Percentiles rank a stretch among this genome's conserved stretches.
Conservation (phyloP, 306 rosid genomes). For the Acacia melanoxylon region DNA sequence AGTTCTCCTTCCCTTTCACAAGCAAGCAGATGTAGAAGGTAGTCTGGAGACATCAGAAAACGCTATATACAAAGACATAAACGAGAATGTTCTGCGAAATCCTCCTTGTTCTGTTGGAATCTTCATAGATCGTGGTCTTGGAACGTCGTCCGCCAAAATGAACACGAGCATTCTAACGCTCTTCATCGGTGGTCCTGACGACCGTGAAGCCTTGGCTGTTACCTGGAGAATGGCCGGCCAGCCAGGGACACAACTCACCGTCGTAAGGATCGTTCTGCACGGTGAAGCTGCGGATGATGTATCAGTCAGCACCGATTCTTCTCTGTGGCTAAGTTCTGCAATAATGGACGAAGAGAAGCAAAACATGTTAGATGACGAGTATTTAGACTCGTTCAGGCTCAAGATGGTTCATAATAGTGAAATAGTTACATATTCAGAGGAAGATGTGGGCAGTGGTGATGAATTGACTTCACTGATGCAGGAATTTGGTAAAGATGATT, state of each 20-base stretch:
- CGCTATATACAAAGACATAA: slow-evolving; percentile 11
- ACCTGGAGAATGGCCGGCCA: slow-evolving; percentile 51
- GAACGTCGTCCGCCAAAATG: neutral
- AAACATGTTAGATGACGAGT: neutral
- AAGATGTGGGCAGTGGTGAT: neutral
- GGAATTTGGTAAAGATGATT: neutral
- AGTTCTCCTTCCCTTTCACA: slow-evolving; percentile 46
- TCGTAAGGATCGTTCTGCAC: neutral
- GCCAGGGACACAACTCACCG: slow-evolving; percentile 33
- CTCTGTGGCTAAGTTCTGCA: neutral
- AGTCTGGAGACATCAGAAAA: slow-evolving; percentile 6
- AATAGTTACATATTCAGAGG: neutral
- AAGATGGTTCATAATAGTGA: neutral
- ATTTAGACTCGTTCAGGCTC: neutral
- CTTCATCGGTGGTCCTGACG: slow-evolving; percentile 53
- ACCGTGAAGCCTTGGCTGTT: slow-evolving; percentile 53
- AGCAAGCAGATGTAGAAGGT: slow-evolving; percentile 10
- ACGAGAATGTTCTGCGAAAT: slow-evolving; percentile 20
- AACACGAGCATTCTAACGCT: neutral
- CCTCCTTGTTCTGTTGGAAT: slow-evolving; percentile 47
- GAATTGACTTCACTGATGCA: neutral
- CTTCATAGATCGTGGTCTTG: slow-evolving; percentile 35
- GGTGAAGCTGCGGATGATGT: neutral
- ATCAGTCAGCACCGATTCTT: neutral
- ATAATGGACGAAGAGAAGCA: neutral